Evolutionary conservation across 2,329 filamentous ascomycete genomes (phyloP), one percentile per base, ranked within the genome.

Genomic region (Sarocladium oryzae): DNA sequence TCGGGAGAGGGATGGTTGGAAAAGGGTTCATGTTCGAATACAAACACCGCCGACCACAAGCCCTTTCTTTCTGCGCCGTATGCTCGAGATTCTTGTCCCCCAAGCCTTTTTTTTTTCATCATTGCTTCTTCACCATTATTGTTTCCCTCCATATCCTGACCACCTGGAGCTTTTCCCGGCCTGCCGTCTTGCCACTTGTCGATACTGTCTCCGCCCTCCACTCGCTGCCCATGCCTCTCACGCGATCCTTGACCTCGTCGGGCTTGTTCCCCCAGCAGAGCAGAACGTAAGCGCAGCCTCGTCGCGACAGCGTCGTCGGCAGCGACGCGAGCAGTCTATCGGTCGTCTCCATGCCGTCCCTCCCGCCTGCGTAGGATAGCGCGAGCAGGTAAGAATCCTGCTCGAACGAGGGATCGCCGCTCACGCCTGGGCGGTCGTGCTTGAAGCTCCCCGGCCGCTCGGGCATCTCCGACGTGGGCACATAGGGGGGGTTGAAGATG

Each of bases 401-500:
- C 52, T 91, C 88, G 58, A 89, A 96, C 9, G 69, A 68, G 36
- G 64, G 71, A 64, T 51, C 66, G 58, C 63, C 54, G 10, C 59
- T 53, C 10, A 60, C 56, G 6, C 40, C 40, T 48, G 60, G 51
- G 23, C 57, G 57, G 2, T 60, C 60, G 2, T 57, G 60, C 2
- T 49, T 33, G 36, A 63, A 65, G 49, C 53, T 58, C 51, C 56
- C 61, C 18, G 63, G 76, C 32, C 78, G 67, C 21, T 69, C 65
- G 1, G 92, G 91, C 53, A 95, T 70, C 36, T 83, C 79, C 23
- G 85, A 78, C 2, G 91, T 95, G 2, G 93, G 93, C 13, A 99
- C 93, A 65, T 99, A 99, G 1, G 93, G 93, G 50, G 93, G 93
- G 64, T 99, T 99, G 76, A 97, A 99, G 24, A 99, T 78, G 55